phyloP scores from a whole-genome alignment of 768 basidiomycete species.

The Hebeloma cylindrosporum region DNA sequence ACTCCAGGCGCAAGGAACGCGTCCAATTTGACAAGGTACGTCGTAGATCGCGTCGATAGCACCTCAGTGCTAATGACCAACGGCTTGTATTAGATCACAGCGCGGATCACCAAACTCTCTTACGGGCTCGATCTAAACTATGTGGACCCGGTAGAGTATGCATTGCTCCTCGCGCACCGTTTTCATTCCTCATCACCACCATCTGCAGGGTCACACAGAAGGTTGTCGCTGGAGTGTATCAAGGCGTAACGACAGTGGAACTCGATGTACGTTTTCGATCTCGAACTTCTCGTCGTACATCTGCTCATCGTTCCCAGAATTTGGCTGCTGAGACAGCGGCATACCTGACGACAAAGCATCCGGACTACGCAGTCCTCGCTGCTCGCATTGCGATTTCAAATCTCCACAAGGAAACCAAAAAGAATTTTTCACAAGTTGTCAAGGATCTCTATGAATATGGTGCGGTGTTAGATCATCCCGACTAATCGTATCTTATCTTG shows the following conservation, averaged over 20 bases:
- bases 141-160: constrained; percentile 91
- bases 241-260: constrained; percentile 95
- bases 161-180: constrained; percentile 5
- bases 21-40: constrained; percentile 91
- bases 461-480: constrained; percentile 33
- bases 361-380: constrained; percentile 97
- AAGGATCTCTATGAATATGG: constrained; percentile 88
- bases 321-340: constrained; percentile 97
- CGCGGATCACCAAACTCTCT: constrained; percentile 85
- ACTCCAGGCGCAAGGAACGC: constrained; percentile 76
- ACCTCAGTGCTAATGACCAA: constrained; percentile 16
- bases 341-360: constrained; percentile 94
- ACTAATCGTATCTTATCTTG: constrained; percentile 22
- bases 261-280: constrained; percentile 70
- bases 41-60: constrained; percentile 9
- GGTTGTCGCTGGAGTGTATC: constrained; percentile 90
- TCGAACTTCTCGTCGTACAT: neutral
- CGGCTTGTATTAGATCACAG: constrained; percentile 62
- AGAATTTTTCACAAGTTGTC: constrained; percentile 91
- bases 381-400: constrained; percentile 99
- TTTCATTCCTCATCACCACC: neutral
- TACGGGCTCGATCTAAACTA: constrained; percentile 94
- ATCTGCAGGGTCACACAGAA: constrained; percentile 78
- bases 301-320: constrained; percentile 54
- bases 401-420: constrained; percentile 98